Evolutionary conservation across 2,329 filamentous ascomycete species (phyloP).

Genomic region (Gnomoniopsis sp.): DNA sequence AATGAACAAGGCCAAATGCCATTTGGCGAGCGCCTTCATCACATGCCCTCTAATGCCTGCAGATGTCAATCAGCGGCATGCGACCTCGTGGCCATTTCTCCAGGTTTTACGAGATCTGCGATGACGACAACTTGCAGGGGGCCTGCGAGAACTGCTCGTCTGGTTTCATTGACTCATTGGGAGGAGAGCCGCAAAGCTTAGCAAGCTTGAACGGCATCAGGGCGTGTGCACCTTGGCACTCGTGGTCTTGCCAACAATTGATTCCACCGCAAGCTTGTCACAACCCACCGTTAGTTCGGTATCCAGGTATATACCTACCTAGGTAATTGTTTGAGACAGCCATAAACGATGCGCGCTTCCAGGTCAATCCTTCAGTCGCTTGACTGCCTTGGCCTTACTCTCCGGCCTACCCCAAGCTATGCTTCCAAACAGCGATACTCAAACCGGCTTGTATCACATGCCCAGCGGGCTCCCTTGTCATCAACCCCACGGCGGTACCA

Average conservation of each 20-base stretch:
- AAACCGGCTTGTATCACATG: not conserved
- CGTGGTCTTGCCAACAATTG: no score
- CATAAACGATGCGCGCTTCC: not conserved
- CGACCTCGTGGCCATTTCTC: not conserved
- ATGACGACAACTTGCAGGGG: not conserved
- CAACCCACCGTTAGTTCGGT: not conserved
- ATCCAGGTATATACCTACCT: no score
- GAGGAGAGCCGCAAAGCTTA: not conserved
- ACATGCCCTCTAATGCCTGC: not conserved
- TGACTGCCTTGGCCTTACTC: not conserved
- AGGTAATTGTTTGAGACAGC: not conserved
- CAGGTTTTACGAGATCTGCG: not conserved
- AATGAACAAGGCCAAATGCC: not conserved
- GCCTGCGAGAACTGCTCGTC: not conserved
- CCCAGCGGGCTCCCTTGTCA: constrained; percentile 6
- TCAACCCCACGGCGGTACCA: constrained; percentile 1
- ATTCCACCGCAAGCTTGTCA: not conserved
- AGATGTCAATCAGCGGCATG: not conserved
- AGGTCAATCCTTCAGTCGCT: not conserved
- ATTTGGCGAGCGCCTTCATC: not conserved
- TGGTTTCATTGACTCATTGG: not conserved
- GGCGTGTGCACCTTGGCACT: no score
- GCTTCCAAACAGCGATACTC: not conserved
- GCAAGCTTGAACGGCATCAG: no score
- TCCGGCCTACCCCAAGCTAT: not conserved